Percentiles rank a stretch among this genome's conserved stretches.
Evolutionary conservation across 1,139 yeast genomes (phyloP).

Genomic region (Debaryomyces coudertii): DNA sequence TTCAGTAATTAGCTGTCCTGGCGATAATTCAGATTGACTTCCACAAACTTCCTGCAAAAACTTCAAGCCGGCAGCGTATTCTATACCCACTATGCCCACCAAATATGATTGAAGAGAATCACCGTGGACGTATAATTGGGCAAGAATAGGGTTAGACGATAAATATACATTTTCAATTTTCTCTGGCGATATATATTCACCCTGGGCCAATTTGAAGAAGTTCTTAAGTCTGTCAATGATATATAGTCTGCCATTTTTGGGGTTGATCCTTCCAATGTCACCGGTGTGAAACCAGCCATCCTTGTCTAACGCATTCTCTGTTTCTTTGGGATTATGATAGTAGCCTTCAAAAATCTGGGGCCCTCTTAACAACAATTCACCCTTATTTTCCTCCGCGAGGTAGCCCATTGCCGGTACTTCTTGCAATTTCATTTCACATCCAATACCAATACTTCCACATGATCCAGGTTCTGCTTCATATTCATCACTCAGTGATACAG

Average conservation of each 20-base stretch:
- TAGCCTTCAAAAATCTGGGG: constrained; percentile 42
- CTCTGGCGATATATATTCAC: constrained; percentile 43
- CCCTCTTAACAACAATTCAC: constrained; percentile 45
- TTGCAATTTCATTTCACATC: constrained; percentile 39
- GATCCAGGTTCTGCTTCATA: constrained; percentile 46
- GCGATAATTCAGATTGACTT: constrained; percentile 15
- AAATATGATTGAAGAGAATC: constrained; percentile 57
- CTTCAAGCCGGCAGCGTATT: constrained; percentile 22
- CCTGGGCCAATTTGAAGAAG: constrained; percentile 45
- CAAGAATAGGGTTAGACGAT: constrained; percentile 29
- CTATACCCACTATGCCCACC: constrained; percentile 64
- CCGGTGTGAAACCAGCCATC: constrained; percentile 45
- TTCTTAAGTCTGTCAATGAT: constrained; percentile 44
- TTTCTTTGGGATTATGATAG: constrained; percentile 30
- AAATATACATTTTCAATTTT: constrained; percentile 37
- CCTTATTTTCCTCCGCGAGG: constrained; percentile 33
- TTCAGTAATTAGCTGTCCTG: constrained; percentile 18
- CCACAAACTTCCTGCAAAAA: constrained; percentile 25
- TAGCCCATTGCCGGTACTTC: constrained; percentile 46
- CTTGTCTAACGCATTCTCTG: constrained; percentile 22
- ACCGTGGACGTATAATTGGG: constrained; percentile 50
- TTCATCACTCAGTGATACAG: constrained; percentile 34
- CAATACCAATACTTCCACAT: constrained; percentile 42
- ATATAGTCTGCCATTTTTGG: constrained; percentile 27
- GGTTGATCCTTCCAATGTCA: constrained; percentile 37